Percentiles rank a stretch among this genome's conserved stretches.
phyloP scores from a whole-genome alignment of 2,329 filamentous ascomycete species.

The Colletotrichum echinochloae region DNA sequence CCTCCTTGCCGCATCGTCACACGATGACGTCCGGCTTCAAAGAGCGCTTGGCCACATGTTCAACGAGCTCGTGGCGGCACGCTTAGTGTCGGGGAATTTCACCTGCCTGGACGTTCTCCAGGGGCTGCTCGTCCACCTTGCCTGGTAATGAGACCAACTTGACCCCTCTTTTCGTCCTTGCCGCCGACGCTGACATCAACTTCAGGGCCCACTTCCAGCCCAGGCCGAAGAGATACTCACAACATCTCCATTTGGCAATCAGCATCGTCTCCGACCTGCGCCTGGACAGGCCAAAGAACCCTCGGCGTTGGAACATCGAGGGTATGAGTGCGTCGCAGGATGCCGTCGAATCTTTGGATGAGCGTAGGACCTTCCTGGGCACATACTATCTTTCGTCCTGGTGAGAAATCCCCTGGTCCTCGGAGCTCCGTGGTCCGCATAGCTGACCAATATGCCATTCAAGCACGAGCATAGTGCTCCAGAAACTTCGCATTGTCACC shows the following conservation, averaged over 20 bases:
- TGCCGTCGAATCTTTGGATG: slow-evolving; percentile 41
- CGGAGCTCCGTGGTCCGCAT: neutral
- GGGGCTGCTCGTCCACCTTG: slow-evolving; percentile 47
- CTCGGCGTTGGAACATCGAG: slow-evolving; percentile 47
- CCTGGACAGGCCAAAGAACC: slow-evolving; percentile 46
- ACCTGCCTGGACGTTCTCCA: slow-evolving; percentile 48
- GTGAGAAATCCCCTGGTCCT: slow-evolving; percentile 37
- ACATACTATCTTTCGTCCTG: slow-evolving; percentile 50
- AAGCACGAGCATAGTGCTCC: slow-evolving; percentile 48
- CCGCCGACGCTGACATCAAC: neutral
- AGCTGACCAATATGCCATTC: neutral
- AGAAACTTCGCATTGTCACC: slow-evolving; percentile 48
- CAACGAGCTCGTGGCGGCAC: slow-evolving; percentile 45
- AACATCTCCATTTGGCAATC: slow-evolving; percentile 48
- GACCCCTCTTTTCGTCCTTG: neutral
- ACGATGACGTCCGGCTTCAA: slow-evolving; percentile 44
- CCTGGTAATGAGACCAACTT: slow-evolving; percentile 47
- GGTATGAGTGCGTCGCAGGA: slow-evolving; percentile 10
- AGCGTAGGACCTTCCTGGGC: slow-evolving; percentile 48
- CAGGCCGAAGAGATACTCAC: slow-evolving; percentile 45
- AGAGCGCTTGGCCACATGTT: slow-evolving; percentile 45
- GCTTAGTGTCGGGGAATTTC: slow-evolving; percentile 45
- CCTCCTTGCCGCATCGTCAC: slow-evolving; percentile 46
- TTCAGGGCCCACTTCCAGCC: slow-evolving; percentile 50
- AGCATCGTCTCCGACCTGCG: slow-evolving; percentile 50